Conservation (phyloP, 2,329 filamentous ascomycete genomes). For the Penicillium sp. region DNA sequence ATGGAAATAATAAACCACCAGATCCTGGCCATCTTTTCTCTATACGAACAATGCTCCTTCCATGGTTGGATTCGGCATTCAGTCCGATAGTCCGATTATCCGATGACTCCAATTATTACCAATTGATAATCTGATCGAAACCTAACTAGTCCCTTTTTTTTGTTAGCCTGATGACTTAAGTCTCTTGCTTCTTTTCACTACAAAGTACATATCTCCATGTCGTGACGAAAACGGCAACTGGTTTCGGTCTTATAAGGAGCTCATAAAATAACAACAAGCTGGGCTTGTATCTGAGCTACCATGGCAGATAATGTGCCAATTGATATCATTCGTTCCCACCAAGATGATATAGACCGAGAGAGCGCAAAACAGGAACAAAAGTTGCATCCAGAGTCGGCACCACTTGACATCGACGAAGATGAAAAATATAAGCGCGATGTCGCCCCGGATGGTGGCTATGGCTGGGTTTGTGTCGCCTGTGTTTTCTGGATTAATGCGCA, state of each 20-base stretch:
- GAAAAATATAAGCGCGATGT: slow-evolving; percentile 35
- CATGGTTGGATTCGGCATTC: slow-evolving; percentile 6
- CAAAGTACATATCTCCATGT: slow-evolving; percentile 1
- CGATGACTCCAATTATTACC: slow-evolving; percentile 1
- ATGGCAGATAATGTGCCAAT: slow-evolving; percentile 36
- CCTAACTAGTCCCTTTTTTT: background rate
- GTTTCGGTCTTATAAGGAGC: background rate
- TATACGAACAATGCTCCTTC: background rate
- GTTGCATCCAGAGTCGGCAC: slow-evolving; percentile 5
- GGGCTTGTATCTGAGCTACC: background rate
- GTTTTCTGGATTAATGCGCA: slow-evolving; percentile 63
- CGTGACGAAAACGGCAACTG: slow-evolving; percentile 14
- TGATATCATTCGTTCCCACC: slow-evolving; percentile 29
- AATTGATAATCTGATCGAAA: background rate
- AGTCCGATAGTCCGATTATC: slow-evolving; percentile 12
- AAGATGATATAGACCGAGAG: slow-evolving; percentile 12
- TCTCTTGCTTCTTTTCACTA: background rate
- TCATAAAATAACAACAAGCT: background rate
- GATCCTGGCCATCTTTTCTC: slow-evolving; percentile 5
- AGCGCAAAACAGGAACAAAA: slow-evolving; percentile 10
- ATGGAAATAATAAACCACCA: background rate
- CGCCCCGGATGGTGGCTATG: slow-evolving; percentile 58
- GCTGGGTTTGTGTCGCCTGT: slow-evolving; percentile 59
- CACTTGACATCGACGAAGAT: slow-evolving; percentile 20
- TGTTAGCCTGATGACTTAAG: background rate